phyloP scores from a whole-genome alignment of 345 rosid species.

The Hibiscus trionum region DNA sequence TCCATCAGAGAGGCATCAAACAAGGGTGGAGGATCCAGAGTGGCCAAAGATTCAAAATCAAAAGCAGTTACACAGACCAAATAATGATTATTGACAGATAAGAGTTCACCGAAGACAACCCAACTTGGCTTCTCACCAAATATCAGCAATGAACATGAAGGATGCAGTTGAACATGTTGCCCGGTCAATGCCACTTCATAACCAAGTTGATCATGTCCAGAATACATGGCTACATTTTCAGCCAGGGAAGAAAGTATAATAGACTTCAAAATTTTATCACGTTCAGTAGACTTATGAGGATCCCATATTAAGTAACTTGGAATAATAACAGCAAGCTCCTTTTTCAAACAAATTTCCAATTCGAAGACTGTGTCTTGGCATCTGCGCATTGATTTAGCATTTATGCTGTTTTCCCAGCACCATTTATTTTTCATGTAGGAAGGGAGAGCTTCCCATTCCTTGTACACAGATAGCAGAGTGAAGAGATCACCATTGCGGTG shows the following conservation, averaged over 20 bases:
- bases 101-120: conserved; percentile 84
- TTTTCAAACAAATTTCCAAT: conserved; percentile 54
- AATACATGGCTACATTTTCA: conserved; percentile 85
- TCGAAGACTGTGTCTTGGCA: conserved; percentile 74
- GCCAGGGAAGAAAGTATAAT: conserved; percentile 62
- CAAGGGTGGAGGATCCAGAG: conserved; percentile 59
- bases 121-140: conserved; percentile 76
- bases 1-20: conserved; percentile 52
- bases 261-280: conserved; percentile 46
- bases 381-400: conserved; percentile 89
- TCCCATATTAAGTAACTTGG: conserved; percentile 67
- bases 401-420: conserved; percentile 93
- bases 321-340: conserved; percentile 48
- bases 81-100: conserved; percentile 48
- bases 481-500: conserved; percentile 74
- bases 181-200: conserved; percentile 78
- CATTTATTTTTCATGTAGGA: conserved; percentile 54
- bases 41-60: conserved; percentile 56
- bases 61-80: conserved; percentile 82
- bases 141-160: conserved; percentile 70
- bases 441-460: conserved; percentile 60
- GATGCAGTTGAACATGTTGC: conserved; percentile 72
- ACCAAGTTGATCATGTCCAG: conserved; percentile 80
- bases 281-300: conserved; percentile 34
- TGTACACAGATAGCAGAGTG: conserved; percentile 77